These are phyloP conservation scores for Ophiocordyceps polyrhachis-furcata DNA, from an alignment of 2,329 filamentous ascomycete species.

Conservation along the genomic window DNA sequence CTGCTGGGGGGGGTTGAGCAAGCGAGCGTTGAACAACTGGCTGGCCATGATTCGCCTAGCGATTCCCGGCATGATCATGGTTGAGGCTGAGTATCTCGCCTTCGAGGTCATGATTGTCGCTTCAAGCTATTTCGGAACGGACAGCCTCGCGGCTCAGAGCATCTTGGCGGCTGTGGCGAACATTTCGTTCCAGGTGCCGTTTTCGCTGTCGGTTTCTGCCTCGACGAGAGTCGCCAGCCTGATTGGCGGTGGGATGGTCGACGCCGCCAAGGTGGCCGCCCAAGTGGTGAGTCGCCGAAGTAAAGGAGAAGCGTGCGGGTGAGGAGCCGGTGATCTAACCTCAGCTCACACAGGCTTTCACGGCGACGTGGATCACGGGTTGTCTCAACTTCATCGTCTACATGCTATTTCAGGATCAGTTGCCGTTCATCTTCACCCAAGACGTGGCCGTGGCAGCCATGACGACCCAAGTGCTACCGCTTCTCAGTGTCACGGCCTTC, in stretches of 20 bases:
- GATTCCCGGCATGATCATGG: slow-evolving; percentile 74
- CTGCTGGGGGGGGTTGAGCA: slow-evolving; percentile 65
- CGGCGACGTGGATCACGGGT: slow-evolving; percentile 46
- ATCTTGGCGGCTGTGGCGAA: slow-evolving; percentile 59
- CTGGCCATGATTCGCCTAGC: slow-evolving; percentile 63
- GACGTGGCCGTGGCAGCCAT: slow-evolving; percentile 47
- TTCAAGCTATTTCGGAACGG: slow-evolving; percentile 56
- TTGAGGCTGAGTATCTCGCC: slow-evolving; percentile 75
- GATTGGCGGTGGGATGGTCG: slow-evolving; percentile 63
- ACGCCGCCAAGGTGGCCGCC: slow-evolving; percentile 57
- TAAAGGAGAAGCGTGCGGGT: neutral
- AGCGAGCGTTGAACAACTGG: slow-evolving; percentile 53
- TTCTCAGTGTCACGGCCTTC: slow-evolving; percentile 75
- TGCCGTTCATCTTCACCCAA: slow-evolving; percentile 55
- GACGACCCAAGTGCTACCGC: slow-evolving; percentile 48
- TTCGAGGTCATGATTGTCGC: slow-evolving; percentile 74
- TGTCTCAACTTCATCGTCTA: slow-evolving; percentile 57
- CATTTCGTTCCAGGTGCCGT: slow-evolving; percentile 75
- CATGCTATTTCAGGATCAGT: slow-evolving; percentile 42
- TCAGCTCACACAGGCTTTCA: slow-evolving; percentile 25
- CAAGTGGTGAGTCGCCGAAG: slow-evolving; percentile 36
- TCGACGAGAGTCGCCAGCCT: slow-evolving; percentile 77
- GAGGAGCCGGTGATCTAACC: no score
- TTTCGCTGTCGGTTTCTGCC: slow-evolving; percentile 72
- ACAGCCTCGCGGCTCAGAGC: slow-evolving; percentile 66